phyloP scores from a whole-genome alignment of 768 basidiomycete genomes.

The Xerocomellus chrysenteron region DNA sequence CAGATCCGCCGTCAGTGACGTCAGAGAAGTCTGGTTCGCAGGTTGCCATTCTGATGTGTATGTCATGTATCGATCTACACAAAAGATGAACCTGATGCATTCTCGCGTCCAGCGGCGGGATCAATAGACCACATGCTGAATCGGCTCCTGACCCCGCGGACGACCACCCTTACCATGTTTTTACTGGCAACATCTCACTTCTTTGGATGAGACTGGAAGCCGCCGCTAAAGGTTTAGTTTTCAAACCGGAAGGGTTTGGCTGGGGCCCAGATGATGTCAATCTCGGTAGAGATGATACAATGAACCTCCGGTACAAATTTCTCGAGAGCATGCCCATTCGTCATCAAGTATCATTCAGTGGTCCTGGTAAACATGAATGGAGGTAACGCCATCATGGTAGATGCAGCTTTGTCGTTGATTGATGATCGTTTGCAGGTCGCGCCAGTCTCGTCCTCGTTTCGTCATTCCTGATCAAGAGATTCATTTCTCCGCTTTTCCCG shows the following conservation, averaged over 20 bases:
- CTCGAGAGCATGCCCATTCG: not conserved
- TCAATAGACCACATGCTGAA: too few relatives aligned
- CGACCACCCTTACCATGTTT: too few relatives aligned
- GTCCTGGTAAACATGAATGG: slow-evolving; percentile 3
- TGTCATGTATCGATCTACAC: not conserved
- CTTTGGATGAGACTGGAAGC: slow-evolving; percentile 15
- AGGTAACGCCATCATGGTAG: not conserved
- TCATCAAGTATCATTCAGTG: slow-evolving; percentile 12
- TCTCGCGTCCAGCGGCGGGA: not conserved
- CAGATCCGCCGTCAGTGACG: too few relatives aligned
- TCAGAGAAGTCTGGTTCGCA: too few relatives aligned
- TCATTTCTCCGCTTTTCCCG: not conserved
- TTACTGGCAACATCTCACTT: slow-evolving; percentile 10
- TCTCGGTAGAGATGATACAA: not conserved
- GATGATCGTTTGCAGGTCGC: not conserved
- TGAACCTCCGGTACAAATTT: too few relatives aligned
- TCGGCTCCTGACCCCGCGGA: too few relatives aligned
- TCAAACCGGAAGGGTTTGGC: slow-evolving; percentile 20
- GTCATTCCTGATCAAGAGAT: slow-evolving; percentile 6
- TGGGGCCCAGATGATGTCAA: slow-evolving; percentile 13
- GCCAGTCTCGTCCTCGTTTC: not conserved
- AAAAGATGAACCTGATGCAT: too few relatives aligned
- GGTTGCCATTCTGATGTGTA: slow-evolving; percentile 28
- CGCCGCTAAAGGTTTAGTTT: slow-evolving; percentile 13
- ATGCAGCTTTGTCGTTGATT: not conserved